phyloP scores from a whole-genome alignment of 495 filamentous ascomycete genomes.

The Cairneyella variabilis region DNA sequence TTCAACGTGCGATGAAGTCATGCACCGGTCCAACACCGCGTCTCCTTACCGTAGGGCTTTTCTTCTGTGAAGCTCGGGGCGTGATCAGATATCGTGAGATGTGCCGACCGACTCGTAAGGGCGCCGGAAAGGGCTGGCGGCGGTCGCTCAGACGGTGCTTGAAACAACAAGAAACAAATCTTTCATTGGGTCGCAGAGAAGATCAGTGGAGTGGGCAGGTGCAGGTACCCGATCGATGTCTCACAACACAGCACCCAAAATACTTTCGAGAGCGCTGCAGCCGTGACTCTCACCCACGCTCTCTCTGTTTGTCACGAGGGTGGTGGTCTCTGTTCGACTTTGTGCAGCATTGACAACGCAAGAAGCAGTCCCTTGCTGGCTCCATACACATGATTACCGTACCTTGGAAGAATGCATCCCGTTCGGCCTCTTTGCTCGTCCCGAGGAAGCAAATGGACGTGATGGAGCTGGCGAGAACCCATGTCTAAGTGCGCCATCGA shows the following conservation, averaged over 20 bases:
- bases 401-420: neutral
- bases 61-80: no score
- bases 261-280: no score
- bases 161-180: neutral
- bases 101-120: no score
- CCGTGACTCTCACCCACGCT: neutral
- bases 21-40: neutral
- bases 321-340: no score
- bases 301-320: constrained; percentile 8
- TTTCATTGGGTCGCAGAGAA: neutral
- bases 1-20: constrained; percentile 10
- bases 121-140: no score
- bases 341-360: no score
- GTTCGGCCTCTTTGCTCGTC: neutral
- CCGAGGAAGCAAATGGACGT: no score
- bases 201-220: constrained; percentile 5
- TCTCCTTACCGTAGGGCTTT: neutral
- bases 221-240: constrained; percentile 23
- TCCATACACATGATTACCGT: neutral
- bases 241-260: constrained; percentile 7
- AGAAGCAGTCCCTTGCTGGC: neutral
- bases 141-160: neutral
- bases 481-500: no score
- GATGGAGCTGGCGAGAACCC: no score
- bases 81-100: constrained; percentile 10